Evolutionary conservation across 257 asterid species (phyloP).

Genomic region (Striga asiatica): DNA sequence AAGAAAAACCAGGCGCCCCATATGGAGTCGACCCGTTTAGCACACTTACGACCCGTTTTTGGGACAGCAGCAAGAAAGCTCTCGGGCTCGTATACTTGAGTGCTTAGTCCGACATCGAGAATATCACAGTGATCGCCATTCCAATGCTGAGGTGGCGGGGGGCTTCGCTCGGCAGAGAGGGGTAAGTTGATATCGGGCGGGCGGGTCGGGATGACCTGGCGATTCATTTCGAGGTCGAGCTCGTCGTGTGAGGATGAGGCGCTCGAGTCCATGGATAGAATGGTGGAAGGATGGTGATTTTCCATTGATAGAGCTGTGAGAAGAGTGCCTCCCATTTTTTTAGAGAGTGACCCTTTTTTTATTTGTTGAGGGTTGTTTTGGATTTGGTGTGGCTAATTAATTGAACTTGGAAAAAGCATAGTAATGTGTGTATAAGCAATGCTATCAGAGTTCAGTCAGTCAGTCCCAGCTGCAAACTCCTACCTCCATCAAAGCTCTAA

Average conservation of each 20-base stretch:
- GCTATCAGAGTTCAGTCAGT: neutral
- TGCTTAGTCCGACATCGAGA: constrained; percentile 55
- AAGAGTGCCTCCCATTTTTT: constrained; percentile 43
- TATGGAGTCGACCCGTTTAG: constrained; percentile 50
- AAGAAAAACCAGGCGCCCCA: constrained; percentile 92
- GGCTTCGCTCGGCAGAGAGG: constrained; percentile 55
- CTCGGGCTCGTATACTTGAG: constrained; percentile 44
- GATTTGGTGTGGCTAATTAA: no score
- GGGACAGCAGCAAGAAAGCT: constrained; percentile 31
- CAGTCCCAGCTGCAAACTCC: constrained; percentile 34
- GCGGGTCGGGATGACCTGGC: constrained; percentile 36
- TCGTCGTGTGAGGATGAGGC: constrained; percentile 52
- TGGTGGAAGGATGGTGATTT: constrained; percentile 63
- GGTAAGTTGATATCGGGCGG: constrained; percentile 74
- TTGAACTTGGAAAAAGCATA: neutral
- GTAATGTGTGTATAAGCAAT: neutral
- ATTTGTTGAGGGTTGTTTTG: no score
- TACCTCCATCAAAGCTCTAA: constrained; percentile 34
- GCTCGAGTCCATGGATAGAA: constrained; percentile 66
- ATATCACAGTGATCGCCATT: constrained; percentile 44
- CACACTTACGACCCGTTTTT: constrained; percentile 43
- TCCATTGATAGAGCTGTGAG: constrained; percentile 50
- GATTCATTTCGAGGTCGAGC: constrained; percentile 47
- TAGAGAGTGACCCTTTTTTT: constrained; percentile 12
- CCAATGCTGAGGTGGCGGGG: constrained; percentile 44